These are phyloP conservation scores for Calonectria pteridis DNA, from an alignment of 2,329 filamentous ascomycete genomes.

Conservation along the genomic window DNA sequence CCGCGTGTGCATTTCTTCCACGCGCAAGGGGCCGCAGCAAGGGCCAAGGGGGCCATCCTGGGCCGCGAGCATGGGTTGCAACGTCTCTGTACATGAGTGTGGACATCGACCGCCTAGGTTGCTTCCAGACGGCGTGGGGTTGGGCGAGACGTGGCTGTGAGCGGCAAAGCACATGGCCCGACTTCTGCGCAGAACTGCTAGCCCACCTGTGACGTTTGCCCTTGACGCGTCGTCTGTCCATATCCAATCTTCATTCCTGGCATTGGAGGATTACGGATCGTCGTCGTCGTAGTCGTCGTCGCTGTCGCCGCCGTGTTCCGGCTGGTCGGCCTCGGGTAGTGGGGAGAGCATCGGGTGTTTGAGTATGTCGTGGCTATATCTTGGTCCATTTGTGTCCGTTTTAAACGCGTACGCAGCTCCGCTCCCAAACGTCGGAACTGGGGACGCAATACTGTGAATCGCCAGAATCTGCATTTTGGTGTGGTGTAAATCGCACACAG, in stretches of 20 bases:
- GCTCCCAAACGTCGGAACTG: not conserved
- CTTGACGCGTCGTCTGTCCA: constrained; percentile 30
- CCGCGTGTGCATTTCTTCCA: constrained; percentile 11
- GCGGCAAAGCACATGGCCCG: constrained; percentile 13
- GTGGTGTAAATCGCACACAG: not conserved
- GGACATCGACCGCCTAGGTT: constrained; percentile 28
- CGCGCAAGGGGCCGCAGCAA: constrained; percentile 17
- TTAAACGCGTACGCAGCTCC: constrained; percentile 19
- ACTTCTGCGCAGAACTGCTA: constrained; percentile 8
- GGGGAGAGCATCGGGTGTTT: not conserved
- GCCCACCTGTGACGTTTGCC: constrained; percentile 30
- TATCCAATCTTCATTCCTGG: constrained; percentile 15
- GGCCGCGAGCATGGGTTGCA: constrained; percentile 9
- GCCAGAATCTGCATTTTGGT: not conserved
- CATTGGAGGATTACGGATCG: constrained; percentile 8
- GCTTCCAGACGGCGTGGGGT: constrained; percentile 23
- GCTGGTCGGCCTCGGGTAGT: constrained; percentile 2
- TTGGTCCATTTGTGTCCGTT: constrained; percentile 8
- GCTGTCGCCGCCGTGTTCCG: constrained; percentile 1
- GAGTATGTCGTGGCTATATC: constrained; percentile 10
- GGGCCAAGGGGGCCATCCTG: constrained; percentile 8
- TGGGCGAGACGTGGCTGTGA: constrained; percentile 26
- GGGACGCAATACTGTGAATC: constrained; percentile 7
- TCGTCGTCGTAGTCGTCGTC: constrained; percentile 5
- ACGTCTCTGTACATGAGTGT: constrained; percentile 5